Conservation (phyloP, 176 grass and related monocot species). For the Alopecurus myosuroides region DNA sequence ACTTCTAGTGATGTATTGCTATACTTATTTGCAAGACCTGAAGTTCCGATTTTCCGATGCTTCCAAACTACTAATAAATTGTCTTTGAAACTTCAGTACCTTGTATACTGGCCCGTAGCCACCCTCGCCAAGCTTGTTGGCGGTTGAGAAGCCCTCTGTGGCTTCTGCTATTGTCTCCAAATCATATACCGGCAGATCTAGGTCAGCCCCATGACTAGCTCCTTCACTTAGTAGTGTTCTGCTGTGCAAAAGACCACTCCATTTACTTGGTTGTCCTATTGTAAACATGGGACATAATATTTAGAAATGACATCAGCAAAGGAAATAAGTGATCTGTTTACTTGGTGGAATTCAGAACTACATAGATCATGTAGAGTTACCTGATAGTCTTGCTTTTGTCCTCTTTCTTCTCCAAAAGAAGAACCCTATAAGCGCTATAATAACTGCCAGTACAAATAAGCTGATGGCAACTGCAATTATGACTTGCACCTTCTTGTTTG, state of each 20-base stretch:
- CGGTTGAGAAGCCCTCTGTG: conserved; percentile 38
- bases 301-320: neutral
- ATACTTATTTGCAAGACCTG: neutral
- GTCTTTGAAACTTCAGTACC: conserved; percentile 24
- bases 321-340: neutral
- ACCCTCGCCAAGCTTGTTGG: conserved; percentile 63
- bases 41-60: neutral
- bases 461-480: conserved; percentile 26
- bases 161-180: conserved; percentile 37
- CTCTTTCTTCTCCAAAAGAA: conserved; percentile 42
- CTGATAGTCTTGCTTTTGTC: conserved; percentile 31
- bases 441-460: conserved; percentile 13
- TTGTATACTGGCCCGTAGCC: conserved; percentile 68
- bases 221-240: conserved; percentile 31
- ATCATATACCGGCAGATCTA: conserved; percentile 54
- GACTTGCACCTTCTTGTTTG: conserved; percentile 29
- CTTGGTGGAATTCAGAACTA: neutral
- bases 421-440: conserved; percentile 24
- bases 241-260: conserved; percentile 17
- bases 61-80: neutral
- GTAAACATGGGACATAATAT: neutral
- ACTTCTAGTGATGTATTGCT: neutral
- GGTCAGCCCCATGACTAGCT: conserved; percentile 27
- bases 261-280: conserved; percentile 21
- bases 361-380: conserved; percentile 10